A percentile compares a stretch with the other conserved stretches of the same genome.
Conservation (phyloP, 805 yeast species). For the Kodamaea leandrae region DNA sequence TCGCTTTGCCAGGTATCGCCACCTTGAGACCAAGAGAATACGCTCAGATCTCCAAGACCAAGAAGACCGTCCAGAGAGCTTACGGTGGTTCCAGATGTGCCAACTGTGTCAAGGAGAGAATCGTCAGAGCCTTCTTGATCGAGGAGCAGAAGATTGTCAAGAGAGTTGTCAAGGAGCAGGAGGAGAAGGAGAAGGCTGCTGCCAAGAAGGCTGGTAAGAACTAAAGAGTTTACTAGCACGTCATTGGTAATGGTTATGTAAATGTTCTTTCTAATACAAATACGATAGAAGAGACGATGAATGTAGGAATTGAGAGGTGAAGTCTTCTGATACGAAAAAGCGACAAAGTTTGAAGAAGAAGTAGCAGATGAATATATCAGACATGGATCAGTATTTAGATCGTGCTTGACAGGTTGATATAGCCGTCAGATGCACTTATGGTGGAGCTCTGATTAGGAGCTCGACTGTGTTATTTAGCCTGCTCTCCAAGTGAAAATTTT, state of each 20-base stretch:
- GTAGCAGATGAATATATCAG: too few relatives aligned
- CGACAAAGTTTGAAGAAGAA: too few relatives aligned
- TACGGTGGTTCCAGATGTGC: slow-evolving; percentile 99
- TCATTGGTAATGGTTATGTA: slow-evolving; percentile 16
- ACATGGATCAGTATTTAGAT: too few relatives aligned
- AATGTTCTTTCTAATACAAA: slow-evolving; percentile 16
- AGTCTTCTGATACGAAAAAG: too few relatives aligned
- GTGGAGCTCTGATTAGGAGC: too few relatives aligned
- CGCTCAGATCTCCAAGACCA: slow-evolving; percentile 92
- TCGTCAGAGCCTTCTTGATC: slow-evolving; percentile 98
- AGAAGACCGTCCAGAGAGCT: slow-evolving; percentile 98
- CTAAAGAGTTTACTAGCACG: slow-evolving; percentile 18
- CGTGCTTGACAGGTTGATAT: too few relatives aligned
- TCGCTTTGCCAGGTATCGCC: slow-evolving; percentile 80
- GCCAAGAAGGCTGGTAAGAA: slow-evolving; percentile 35
- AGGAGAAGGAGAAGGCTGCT: slow-evolving; percentile 74
- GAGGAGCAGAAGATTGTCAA: slow-evolving; percentile 99
- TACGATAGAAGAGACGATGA: slow-evolving; percentile 9
- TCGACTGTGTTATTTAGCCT: too few relatives aligned
- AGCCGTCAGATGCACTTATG: too few relatives aligned
- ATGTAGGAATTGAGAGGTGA: not conserved
- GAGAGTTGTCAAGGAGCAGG: slow-evolving; percentile 97
- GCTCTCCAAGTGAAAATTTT: too few relatives aligned
- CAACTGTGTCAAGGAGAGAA: slow-evolving; percentile 98
- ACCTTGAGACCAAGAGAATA: slow-evolving; percentile 98